Evolutionary conservation across 257 asterid species (phyloP), one percentile per base, ranked within the genome.

Genomic region (Eustoma russellianum): DNA sequence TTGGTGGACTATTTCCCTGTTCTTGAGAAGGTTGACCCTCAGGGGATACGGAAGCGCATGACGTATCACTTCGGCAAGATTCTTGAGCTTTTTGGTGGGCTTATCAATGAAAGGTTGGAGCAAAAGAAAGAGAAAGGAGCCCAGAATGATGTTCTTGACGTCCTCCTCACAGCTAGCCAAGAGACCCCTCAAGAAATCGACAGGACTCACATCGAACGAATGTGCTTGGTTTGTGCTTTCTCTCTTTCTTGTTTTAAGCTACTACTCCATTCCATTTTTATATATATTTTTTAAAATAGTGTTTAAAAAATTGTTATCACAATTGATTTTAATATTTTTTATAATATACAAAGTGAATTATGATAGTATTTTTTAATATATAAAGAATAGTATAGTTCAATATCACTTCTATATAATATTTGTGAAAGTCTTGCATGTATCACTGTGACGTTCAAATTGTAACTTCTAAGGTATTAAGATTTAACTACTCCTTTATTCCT

Each of bases 121-220:
- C 57, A 34, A 9, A 56, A 53, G 54, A 46, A 45, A 54, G 3
- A 35, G 11, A 33, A 11, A 47, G 56, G 50, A 0, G 68, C 44
- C 28, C 50, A 53, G 18, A 43, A 40, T 16, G 93, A 88, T 58
- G 70, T 63, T 0, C 57, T 71, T 18, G 73, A 71, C 46, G 56
- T 44, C 48, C 67, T 71, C 15, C 70, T 66, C 7, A 10, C 16
- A 5, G 56, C 66, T 17, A 64, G 71, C 30, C 64, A 62, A 33
- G 77, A 74, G n/a, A 71, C 14, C 44, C 93, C 86, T 0, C 76
- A 84, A 0, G 95, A 80, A 56, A 74, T 84, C 3, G 82, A 76
- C 9, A 66, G 82, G 35, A 64, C 69, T 58, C 96, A 84, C 57
- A 78, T 88, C 47, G 83, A 84, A 56, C 83, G 80, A 52, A 1